Conservation (phyloP, 2,329 filamentous ascomycete genomes). For the Pseudocercospora vitis region DNA sequence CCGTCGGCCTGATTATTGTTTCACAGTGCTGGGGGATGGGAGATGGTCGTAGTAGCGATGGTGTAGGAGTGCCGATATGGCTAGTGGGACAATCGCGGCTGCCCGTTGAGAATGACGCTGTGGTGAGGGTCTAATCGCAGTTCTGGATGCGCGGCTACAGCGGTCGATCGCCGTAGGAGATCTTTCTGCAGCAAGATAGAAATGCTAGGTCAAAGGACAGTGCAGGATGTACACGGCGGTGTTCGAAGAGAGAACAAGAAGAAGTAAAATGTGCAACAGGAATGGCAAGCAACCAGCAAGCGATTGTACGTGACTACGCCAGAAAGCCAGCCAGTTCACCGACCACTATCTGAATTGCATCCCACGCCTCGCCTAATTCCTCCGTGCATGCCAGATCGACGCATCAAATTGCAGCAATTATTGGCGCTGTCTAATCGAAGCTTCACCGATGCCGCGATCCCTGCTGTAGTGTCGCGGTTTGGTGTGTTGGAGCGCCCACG, state of each 20-base stretch:
- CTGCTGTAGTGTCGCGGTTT: background rate
- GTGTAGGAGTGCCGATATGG: background rate
- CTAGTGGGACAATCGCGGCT: constrained; percentile 13
- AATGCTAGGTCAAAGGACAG: no score
- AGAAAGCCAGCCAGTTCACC: background rate
- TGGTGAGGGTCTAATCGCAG: no score
- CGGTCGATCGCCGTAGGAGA: no score
- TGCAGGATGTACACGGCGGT: no score
- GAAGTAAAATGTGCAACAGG: background rate
- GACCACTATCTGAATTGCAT: background rate
- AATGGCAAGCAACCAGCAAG: no score
- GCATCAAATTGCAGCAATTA: background rate
- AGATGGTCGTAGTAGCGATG: background rate
- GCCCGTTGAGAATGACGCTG: constrained; percentile 15
- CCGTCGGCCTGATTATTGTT: background rate
- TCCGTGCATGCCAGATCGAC: background rate
- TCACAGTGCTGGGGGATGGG: background rate
- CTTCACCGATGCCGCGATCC: background rate
- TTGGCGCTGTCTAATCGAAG: background rate
- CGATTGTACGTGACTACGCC: background rate
- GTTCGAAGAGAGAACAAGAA: background rate
- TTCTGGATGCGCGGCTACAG: no score
- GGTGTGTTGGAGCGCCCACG: background rate
- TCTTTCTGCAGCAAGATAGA: no score
- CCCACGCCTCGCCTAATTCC: background rate